These are phyloP conservation scores for Phytophthora pinifolia DNA, from an alignment of 352 stramenopile genomes.

Conservation along the genomic window DNA sequence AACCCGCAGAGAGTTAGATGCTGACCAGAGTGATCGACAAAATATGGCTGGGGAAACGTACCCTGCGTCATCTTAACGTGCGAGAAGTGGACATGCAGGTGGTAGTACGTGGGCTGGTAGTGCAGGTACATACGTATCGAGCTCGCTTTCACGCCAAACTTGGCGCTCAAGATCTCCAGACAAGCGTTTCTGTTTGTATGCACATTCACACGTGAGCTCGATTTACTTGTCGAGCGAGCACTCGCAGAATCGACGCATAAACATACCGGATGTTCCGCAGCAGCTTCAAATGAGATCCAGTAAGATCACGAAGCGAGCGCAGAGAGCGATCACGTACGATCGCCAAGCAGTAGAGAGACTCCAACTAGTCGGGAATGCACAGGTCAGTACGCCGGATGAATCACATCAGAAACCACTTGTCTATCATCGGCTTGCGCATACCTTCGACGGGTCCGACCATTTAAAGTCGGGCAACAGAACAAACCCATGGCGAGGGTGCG, in stretches of 20 bases:
- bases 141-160: slow-evolving; percentile 58
- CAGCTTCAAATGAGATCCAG: slow-evolving; percentile 56
- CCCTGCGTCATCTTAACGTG: slow-evolving; percentile 83
- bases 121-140: slow-evolving; percentile 84
- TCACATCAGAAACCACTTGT: too few species aligned
- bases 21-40: too few species aligned
- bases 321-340: slow-evolving; percentile 78
- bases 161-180: slow-evolving; percentile 45
- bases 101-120: slow-evolving; percentile 90
- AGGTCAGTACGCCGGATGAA: too few species aligned
- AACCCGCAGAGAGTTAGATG: neutral
- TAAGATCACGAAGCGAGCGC: slow-evolving; percentile 76
- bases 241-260: neutral
- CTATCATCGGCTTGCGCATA: slow-evolving; percentile 12
- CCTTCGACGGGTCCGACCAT: slow-evolving; percentile 72
- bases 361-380: slow-evolving; percentile 38
- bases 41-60: slow-evolving; percentile 12
- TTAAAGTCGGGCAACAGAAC: slow-evolving; percentile 85
- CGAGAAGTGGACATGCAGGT: slow-evolving; percentile 87
- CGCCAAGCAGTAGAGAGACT: slow-evolving; percentile 81
- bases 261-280: slow-evolving; percentile 73
- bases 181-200: slow-evolving; percentile 50
- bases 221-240: neutral
- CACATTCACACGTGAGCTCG: slow-evolving; percentile 5
- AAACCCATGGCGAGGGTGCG: slow-evolving; percentile 64